Base-by-base conservation (phyloP, 805 yeast genomes). In the Ogataea nakhonphanomensis region DNA sequence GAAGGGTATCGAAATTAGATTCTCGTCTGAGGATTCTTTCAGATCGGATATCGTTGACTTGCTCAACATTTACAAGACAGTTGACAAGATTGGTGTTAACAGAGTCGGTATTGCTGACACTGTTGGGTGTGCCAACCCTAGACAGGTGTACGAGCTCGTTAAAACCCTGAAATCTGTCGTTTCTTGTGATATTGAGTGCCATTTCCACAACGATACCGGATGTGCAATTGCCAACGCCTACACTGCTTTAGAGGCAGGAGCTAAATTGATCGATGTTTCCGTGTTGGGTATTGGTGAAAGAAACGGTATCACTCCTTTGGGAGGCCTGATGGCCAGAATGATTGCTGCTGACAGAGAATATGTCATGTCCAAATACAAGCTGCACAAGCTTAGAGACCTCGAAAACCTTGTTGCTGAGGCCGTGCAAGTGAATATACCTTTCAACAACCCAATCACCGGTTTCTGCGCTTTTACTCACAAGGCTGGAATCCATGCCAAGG, bases 101-200 rank as follows among this genome's bases (percentile, higher is more conserved):
- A 69, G 81, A 66, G 78, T 76, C 37, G 81, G 81, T 61, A 75
- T 76, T 58, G 80, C 81, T 36, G 81, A 76, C 61, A 76, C 81
- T 33, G 79, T 76, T 43, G 81, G 81, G 42, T 75, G 81, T 58
- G 81, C 81, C 39, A 74, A 76, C 61, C 79, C 80, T 49, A 70
- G 81, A 67, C 81, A 76, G 57, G 81, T 76, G 30, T 76, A 73
- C 54, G 80, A 76, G 58, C 68, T 76, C 55, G 78, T 76, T 46
- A 72, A 73, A 62, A 75, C 81, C 13, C 67, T 76, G 54, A 75
- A 71, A 57, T 69, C 78, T 0, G 79, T 76, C 17, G 79, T 76
- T 33, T 64, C 69, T 8, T 76, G 81, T 66, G 81, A 76, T 49
- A 76, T 76, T 41, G 81, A 76, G 60, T 71, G 78, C 44, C 81